Evolutionary conservation across 2,329 filamentous ascomycete species (phyloP).

Genomic region (Dactylellina leptospora): DNA sequence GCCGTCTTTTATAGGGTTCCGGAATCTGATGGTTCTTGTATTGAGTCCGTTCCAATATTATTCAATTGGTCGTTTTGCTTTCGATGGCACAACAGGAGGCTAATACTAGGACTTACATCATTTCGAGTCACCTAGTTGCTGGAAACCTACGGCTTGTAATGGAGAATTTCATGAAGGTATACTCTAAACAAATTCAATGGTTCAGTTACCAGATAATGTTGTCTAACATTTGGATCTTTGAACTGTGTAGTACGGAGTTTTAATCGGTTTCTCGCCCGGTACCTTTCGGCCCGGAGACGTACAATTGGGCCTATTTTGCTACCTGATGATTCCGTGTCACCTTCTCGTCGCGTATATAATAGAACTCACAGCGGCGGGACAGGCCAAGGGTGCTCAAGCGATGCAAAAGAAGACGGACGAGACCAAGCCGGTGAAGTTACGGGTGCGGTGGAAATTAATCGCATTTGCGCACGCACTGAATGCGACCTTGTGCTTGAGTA

Average conservation of each 20-base stretch:
- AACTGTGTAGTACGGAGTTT: constrained; percentile 87
- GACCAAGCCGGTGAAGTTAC: constrained; percentile 73
- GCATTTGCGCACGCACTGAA: constrained; percentile 84
- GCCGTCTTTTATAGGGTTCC: constrained; percentile 90
- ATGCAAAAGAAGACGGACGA: constrained; percentile 67
- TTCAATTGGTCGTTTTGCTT: constrained; percentile 1
- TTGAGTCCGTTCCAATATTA: constrained; percentile 68
- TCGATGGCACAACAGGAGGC: constrained; percentile 42
- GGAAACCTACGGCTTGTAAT: constrained; percentile 94
- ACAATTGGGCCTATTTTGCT: constrained; percentile 77
- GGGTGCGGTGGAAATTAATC: constrained; percentile 79
- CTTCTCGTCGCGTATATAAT: constrained; percentile 90
- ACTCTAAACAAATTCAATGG: not conserved
- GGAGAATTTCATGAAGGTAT: constrained; percentile 92
- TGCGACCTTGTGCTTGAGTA: constrained; percentile 78
- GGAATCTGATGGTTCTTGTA: constrained; percentile 95
- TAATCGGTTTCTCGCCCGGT: constrained; percentile 90
- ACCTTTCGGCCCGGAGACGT: constrained; percentile 84
- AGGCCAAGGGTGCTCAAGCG: constrained; percentile 75
- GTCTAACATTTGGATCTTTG: too few relatives aligned
- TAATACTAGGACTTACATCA: not conserved
- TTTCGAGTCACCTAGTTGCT: constrained; percentile 70
- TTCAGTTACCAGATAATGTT: constrained; percentile 38
- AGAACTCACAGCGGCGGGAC: constrained; percentile 80
- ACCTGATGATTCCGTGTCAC: constrained; percentile 87